Conservation (phyloP, 2,329 filamentous ascomycete species). For the Ophiostoma ulmi region DNA sequence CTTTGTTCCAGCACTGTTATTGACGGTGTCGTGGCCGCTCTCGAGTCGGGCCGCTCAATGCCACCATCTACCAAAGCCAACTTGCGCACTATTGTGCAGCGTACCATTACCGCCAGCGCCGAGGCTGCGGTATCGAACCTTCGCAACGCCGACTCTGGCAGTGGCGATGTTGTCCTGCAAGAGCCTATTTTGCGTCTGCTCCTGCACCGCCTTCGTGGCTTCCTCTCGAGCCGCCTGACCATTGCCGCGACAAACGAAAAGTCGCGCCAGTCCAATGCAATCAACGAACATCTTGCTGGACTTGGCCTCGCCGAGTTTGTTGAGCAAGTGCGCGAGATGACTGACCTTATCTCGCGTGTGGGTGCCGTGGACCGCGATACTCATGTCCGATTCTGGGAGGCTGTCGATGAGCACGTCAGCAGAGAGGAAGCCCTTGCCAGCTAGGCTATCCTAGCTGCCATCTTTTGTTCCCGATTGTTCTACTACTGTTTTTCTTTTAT, state of each 20-base stretch:
- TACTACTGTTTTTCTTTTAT: not conserved
- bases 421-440: not conserved
- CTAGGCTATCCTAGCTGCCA: not conserved
- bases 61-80: slow-evolving; percentile 57
- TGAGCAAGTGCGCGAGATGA: slow-evolving; percentile 61
- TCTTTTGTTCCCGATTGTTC: not conserved
- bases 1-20: slow-evolving; percentile 40
- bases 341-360: slow-evolving; percentile 61
- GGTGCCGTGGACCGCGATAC: slow-evolving; percentile 62
- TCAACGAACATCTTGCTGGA: slow-evolving; percentile 63
- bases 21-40: slow-evolving; percentile 57
- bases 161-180: slow-evolving; percentile 39
- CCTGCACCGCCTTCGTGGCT: slow-evolving; percentile 60
- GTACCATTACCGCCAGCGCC: slow-evolving; percentile 48
- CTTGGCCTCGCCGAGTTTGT: slow-evolving; percentile 71
- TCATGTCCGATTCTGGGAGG: slow-evolving; percentile 67
- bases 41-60: slow-evolving; percentile 60
- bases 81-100: slow-evolving; percentile 52
- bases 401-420: slow-evolving; percentile 39
- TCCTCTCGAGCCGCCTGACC: slow-evolving; percentile 60
- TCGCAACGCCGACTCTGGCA: slow-evolving; percentile 26
- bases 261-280: slow-evolving; percentile 62
- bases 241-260: slow-evolving; percentile 65
- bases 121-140: slow-evolving; percentile 38
- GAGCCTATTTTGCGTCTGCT: slow-evolving; percentile 62